Evolutionary conservation across 306 rosid genomes (phyloP).

Genomic region (Quercus mongolica): DNA sequence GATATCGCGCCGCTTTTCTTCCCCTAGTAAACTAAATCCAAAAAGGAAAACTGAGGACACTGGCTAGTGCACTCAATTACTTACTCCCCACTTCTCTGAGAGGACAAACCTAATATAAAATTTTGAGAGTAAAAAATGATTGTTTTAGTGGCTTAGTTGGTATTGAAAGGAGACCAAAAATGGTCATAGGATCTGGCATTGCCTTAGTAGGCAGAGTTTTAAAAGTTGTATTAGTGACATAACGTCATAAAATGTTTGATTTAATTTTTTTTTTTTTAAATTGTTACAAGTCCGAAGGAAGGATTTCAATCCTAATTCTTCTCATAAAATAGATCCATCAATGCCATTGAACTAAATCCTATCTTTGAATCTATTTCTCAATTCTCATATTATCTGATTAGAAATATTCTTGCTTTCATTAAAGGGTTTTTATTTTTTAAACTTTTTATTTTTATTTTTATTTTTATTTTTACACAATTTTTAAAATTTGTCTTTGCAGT

Average conservation of each 20-base stretch:
- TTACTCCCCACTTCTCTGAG: conserved; percentile 25
- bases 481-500: conserved; percentile 36
- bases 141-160: conserved; percentile 10
- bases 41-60: conserved; percentile 32
- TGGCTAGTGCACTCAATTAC: neutral
- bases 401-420: neutral
- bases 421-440: neutral
- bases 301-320: neutral
- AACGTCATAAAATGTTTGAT: neutral
- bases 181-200: neutral
- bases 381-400: neutral
- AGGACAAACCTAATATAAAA: neutral
- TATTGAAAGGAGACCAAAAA: conserved; percentile 1
- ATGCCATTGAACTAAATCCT: neutral
- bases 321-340: neutral
- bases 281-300: no score
- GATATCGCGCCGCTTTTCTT: neutral
- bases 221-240: neutral
- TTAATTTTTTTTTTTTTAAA: neutral
- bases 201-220: neutral
- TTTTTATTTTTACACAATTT: neutral
- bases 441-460: no score
- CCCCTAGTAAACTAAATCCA: neutral
- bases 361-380: neutral
- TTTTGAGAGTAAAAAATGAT: neutral